phyloP scores from a whole-genome alignment of 106 monocot genomes.

The Narthecium ossifragum region DNA sequence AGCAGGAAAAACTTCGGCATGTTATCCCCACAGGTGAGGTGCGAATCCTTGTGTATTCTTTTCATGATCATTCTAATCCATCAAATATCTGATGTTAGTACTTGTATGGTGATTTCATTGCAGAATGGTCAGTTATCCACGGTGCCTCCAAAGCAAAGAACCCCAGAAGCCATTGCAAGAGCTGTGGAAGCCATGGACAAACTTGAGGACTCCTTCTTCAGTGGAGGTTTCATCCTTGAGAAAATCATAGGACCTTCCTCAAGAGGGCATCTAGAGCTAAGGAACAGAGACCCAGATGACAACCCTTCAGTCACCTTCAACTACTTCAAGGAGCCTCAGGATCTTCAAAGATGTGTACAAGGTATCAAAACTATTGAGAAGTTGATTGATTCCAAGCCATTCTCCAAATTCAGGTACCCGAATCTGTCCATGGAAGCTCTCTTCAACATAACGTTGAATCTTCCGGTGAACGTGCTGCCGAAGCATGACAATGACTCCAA shows the following conservation, averaged over 20 bases:
- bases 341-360: constrained; percentile 25
- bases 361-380: constrained; percentile 16
- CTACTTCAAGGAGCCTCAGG: constrained; percentile 10
- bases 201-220: constrained; percentile 17
- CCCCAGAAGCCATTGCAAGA: constrained; percentile 44
- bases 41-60: too few species aligned
- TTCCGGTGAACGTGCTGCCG: constrained; percentile 20
- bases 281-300: constrained; percentile 6
- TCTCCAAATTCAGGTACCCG: constrained; percentile 12
- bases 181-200: constrained; percentile 23
- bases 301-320: constrained; percentile 27
- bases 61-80: too few species aligned
- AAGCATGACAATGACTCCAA: constrained; percentile 14
- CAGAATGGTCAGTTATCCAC: constrained; percentile 49
- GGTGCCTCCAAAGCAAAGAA: constrained; percentile 55
- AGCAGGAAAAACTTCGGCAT: constrained; percentile 37
- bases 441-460: constrained; percentile 13
- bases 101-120: too few species aligned
- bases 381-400: constrained; percentile 9
- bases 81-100: too few species aligned
- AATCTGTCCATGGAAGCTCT: constrained; percentile 8
- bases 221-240: constrained; percentile 10
- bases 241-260: constrained; percentile 26
- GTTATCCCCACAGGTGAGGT: constrained; percentile 60
- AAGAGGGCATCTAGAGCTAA: constrained; percentile 17